A percentile compares a stretch with the other conserved stretches of the same genome.
Conservation (phyloP, 306 rosid species). For the Cucurbita ficifolia region DNA sequence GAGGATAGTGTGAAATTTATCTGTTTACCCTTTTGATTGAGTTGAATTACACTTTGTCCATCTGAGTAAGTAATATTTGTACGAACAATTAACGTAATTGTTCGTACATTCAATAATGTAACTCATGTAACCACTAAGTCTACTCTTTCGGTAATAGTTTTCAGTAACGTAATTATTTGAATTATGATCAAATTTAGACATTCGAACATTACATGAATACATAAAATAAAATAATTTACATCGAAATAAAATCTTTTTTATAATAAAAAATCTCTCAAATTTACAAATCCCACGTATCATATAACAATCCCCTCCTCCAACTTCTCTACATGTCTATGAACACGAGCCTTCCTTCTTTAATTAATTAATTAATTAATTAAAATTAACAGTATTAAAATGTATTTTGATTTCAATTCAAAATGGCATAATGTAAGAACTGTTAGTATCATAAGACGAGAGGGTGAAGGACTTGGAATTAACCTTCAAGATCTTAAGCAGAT, state of each 20-base stretch:
- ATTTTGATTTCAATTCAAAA: slow-evolving; percentile 18
- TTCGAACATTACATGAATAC: not conserved
- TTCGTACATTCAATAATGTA: no score
- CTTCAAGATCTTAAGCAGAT: slow-evolving; percentile 63
- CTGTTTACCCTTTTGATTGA: not conserved
- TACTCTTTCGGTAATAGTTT: no score
- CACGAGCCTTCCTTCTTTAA: not conserved
- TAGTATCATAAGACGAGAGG: slow-evolving; percentile 51
- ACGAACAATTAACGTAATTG: no score
- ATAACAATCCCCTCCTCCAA: not conserved
- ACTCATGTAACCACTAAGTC: no score
- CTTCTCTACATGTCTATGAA: not conserved
- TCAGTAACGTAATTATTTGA: no score
- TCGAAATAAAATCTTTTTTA: not conserved
- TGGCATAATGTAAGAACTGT: slow-evolving; percentile 81
- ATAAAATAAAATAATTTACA: no score
- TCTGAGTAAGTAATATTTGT: no score
- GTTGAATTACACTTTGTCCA: not conserved
- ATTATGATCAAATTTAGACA: no score
- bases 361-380: not conserved
- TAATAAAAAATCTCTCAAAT: not conserved
- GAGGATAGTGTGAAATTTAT: not conserved
- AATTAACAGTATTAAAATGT: not conserved
- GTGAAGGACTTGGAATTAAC: slow-evolving; percentile 35
- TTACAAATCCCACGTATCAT: not conserved